Base-by-base conservation (phyloP, 2,329 filamentous ascomycete genomes). In the Escovopsis sp. region DNA sequence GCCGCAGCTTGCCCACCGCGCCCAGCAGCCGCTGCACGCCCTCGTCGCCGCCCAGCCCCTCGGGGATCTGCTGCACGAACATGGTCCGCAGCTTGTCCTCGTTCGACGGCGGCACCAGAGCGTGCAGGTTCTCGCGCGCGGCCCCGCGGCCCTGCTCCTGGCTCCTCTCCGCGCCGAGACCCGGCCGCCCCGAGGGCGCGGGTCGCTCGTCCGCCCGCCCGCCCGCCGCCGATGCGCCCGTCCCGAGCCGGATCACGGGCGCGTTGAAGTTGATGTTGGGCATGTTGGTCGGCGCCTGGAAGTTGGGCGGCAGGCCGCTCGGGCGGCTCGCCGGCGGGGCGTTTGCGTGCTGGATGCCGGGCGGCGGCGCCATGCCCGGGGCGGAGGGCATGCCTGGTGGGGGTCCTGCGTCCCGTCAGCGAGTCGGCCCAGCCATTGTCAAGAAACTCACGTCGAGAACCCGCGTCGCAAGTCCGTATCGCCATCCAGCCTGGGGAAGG, bases 191-290 rank as follows among this genome's bases (percentile, higher is more conserved):
- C 4, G 53, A 43, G 7, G 50, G 45, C 7, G 51, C 50, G 10
- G 53, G 45, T 39, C 52, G 48, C 9, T 50, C 49, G 16, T 75
- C 72, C 48, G 42, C 41, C 38, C 62, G 66, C 14, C 69, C 65
- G 16, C 59, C 24, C 52, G 60, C 55, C 10, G 62, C 57, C 24
- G 79, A 68, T 55, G 85, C 85, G n/a, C 73, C 74, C 11, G 87
- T 89, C 35, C 89, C 91, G 37, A 98, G 74, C 42, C 91, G 84
- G 56, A 98, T 96, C 45, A 96, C 87, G 43, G 89, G 88, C 31
- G 91, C 91, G 55, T 84, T 94, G 68, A 96, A 94, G 67, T 98
- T 95, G 69, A 98, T 94, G 60, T 94, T 93, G 40, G 89, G 87
- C 73, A 95, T 84, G 57, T 91, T 94, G 39, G 84, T 70, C 9